These are phyloP conservation scores for Pisolithus sp. DNA, from an alignment of 768 basidiomycete species.

Conservation along the genomic window DNA sequence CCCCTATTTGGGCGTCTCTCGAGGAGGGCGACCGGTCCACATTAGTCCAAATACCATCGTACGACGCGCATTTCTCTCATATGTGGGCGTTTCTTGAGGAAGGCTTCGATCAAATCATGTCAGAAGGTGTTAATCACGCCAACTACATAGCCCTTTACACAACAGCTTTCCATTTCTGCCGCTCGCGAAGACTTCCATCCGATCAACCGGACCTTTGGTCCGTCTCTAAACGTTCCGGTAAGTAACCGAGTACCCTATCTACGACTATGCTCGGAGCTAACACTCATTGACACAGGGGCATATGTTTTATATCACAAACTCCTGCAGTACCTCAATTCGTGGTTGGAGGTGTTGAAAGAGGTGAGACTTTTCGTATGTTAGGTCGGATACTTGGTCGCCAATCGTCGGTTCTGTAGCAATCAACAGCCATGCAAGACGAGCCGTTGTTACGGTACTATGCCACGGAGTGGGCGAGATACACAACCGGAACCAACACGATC, in stretches of 20 bases:
- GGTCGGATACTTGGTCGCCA: conserved; percentile 1
- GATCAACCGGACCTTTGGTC: too few species aligned
- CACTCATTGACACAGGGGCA: conserved; percentile 63
- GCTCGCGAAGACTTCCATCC: conserved; percentile 42
- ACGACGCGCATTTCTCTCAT: conserved; percentile 9
- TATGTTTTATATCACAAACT: conserved; percentile 95
- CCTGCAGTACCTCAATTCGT: conserved; percentile 80
- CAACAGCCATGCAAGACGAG: conserved; percentile 60
- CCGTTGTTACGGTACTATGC: conserved; percentile 83
- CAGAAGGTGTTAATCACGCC: conserved; percentile 81
- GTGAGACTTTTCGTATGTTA: conserved; percentile 35
- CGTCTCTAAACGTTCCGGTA: too few species aligned
- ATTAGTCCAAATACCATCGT: too few species aligned
- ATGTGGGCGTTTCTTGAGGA: conserved; percentile 46
- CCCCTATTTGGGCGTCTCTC: too few species aligned
- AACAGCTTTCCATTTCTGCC: conserved; percentile 97
- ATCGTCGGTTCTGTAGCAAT: conserved; percentile 39
- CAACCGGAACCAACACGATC: conserved; percentile 94
- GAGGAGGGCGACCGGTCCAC: too few species aligned
- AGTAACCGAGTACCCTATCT: too few species aligned
- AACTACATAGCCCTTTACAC: conserved; percentile 88
- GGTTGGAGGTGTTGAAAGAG: conserved; percentile 62
- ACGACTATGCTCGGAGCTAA: conserved; percentile 6
- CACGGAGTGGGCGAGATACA: conserved; percentile 91
- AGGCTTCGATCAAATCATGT: conserved; percentile 87